Conservation (phyloP, 805 yeast genomes). For the Clavispora carvajalis region DNA sequence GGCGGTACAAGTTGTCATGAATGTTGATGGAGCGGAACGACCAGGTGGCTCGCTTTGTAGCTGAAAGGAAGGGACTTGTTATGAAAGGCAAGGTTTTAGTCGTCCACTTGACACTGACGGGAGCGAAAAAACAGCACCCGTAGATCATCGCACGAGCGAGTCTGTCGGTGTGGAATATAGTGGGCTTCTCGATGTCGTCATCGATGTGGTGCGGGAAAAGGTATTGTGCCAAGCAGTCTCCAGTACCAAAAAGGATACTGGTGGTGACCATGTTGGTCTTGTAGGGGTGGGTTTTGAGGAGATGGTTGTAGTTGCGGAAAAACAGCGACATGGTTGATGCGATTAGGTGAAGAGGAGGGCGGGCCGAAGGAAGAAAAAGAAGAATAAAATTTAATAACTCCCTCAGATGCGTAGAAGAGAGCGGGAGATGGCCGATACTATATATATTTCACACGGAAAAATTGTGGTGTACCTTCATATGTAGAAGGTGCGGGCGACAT, state of each 20-base stretch:
- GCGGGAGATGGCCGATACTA: background rate
- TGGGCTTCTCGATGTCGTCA: constrained; percentile 14
- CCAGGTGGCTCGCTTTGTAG: constrained; percentile 8
- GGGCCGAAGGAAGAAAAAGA: background rate
- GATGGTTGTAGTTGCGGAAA: constrained; percentile 17
- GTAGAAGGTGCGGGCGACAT: constrained; percentile 1
- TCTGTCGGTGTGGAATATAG: constrained; percentile 23
- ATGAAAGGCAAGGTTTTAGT: constrained; percentile 31
- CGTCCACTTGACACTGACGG: constrained; percentile 36
- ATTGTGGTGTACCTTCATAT: background rate
- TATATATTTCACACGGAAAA: background rate
- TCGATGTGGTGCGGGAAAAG: constrained; percentile 28
- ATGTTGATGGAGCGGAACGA: constrained; percentile 10
- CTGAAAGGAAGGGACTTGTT: constrained; percentile 29
- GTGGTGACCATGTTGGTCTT: constrained; percentile 51
- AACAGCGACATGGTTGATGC: constrained; percentile 10
- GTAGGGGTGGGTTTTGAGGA: constrained; percentile 43
- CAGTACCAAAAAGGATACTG: constrained; percentile 41
- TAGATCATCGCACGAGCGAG: constrained; percentile 33
- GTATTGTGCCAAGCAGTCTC: constrained; percentile 39
- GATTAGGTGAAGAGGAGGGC: background rate
- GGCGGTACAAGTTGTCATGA: constrained; percentile 20
- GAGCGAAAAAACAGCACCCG: constrained; percentile 36
- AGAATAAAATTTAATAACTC: background rate
- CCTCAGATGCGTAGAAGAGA: background rate